These are phyloP conservation scores for Syzygium syzygioides DNA, from an alignment of 441 rosid species.

Conservation along the genomic window DNA sequence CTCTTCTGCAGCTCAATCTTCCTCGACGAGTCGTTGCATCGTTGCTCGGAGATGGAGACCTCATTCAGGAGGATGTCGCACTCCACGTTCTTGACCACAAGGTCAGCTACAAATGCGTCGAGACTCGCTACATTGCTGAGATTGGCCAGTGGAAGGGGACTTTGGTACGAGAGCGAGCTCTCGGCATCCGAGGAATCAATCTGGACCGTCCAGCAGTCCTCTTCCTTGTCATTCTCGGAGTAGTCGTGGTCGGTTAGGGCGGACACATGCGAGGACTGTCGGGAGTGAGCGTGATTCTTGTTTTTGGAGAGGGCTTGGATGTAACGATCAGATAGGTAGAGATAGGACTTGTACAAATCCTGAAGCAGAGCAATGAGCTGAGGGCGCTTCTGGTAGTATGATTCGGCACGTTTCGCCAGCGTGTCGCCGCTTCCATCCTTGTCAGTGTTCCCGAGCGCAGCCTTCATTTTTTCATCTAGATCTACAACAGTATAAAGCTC, in stretches of 20 bases:
- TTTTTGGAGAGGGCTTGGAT: slow-evolving; percentile 17
- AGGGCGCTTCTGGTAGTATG: slow-evolving; percentile 61
- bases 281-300: slow-evolving; percentile 3
- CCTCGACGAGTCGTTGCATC: slow-evolving; percentile 25
- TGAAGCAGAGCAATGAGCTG: slow-evolving; percentile 45
- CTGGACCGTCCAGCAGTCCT: background rate
- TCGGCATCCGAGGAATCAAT: slow-evolving; percentile 29
- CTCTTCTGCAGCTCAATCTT: slow-evolving; percentile 52
- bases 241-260: background rate
- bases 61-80: slow-evolving; percentile 35
- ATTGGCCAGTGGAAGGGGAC: background rate
- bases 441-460: slow-evolving; percentile 19
- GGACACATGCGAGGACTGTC: background rate
- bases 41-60: slow-evolving; percentile 26
- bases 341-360: slow-evolving; percentile 54
- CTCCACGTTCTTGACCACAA: slow-evolving; percentile 48
- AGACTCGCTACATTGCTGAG: background rate
- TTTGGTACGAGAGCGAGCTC: slow-evolving; percentile 36
- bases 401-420: slow-evolving; percentile 58
- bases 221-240: slow-evolving; percentile 4
- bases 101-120: slow-evolving; percentile 33
- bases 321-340: slow-evolving; percentile 34
- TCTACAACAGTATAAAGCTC: slow-evolving; percentile 20
- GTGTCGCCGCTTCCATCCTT: slow-evolving; percentile 40
- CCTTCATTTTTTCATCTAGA: slow-evolving; percentile 42